These are phyloP conservation scores for Aspergillus sp. DNA, from an alignment of 2,329 filamentous ascomycete genomes.

Conservation along the genomic window DNA sequence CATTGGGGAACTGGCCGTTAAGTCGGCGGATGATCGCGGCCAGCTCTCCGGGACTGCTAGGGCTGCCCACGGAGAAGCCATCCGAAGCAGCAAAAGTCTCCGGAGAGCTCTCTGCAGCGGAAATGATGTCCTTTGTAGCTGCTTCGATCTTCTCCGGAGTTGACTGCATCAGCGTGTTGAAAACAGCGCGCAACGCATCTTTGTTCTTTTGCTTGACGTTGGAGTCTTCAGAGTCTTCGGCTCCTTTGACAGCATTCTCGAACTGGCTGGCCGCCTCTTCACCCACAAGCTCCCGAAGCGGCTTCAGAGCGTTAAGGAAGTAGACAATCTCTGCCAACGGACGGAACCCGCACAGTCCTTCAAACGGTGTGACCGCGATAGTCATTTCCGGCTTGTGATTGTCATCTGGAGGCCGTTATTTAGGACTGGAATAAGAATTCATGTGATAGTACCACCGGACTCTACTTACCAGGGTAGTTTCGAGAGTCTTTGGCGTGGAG, in stretches of 20 bases:
- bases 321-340: constrained; percentile 79
- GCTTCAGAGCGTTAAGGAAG: constrained; percentile 63
- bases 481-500: constrained; percentile 79
- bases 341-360: constrained; percentile 91
- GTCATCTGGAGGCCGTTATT: constrained; percentile 56
- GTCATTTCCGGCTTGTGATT: constrained; percentile 99
- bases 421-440: too few species aligned
- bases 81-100: constrained; percentile 61
- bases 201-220: constrained; percentile 59
- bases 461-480: constrained; percentile 67
- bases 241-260: constrained; percentile 51
- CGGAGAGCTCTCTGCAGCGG: constrained; percentile 61
- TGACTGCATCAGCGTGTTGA: constrained; percentile 74
- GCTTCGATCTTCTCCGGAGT: constrained; percentile 58
- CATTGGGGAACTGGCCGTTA: constrained; percentile 75
- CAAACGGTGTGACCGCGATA: constrained; percentile 92
- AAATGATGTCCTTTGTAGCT: constrained; percentile 62
- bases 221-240: constrained; percentile 44
- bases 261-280: constrained; percentile 44
- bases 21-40: constrained; percentile 70
- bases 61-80: constrained; percentile 28
- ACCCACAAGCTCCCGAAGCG: constrained; percentile 62
- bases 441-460: too few species aligned
- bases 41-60: constrained; percentile 51
- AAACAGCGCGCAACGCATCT: constrained; percentile 65